phyloP scores from a whole-genome alignment of 768 basidiomycete genomes.

The Suillus ampliporus region DNA sequence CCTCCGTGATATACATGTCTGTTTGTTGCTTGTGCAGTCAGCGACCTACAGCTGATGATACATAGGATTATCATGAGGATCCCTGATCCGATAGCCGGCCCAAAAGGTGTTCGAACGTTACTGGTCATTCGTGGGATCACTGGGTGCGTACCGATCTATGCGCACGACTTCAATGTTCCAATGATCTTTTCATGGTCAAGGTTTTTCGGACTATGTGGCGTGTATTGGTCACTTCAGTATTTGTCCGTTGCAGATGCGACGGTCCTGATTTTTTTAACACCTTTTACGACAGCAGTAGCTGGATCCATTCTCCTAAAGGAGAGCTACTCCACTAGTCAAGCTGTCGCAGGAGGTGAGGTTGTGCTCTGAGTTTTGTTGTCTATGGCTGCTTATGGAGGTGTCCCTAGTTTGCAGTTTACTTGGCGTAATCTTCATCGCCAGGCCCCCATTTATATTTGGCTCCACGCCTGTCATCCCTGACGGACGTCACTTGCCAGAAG shows the following conservation, averaged over 20 bases:
- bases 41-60: background rate
- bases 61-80: slow-evolving; percentile 46
- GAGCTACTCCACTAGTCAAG: slow-evolving; percentile 56
- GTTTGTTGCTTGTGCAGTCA: slow-evolving; percentile 16
- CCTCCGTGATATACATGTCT: slow-evolving; percentile 57
- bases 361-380: background rate
- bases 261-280: slow-evolving; percentile 76
- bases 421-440: slow-evolving; percentile 83
- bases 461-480: slow-evolving; percentile 15
- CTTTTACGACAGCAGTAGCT: slow-evolving; percentile 65
- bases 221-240: slow-evolving; percentile 73
- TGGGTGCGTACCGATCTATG: slow-evolving; percentile 50
- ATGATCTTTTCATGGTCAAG: slow-evolving; percentile 29
- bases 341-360: slow-evolving; percentile 53
- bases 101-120: slow-evolving; percentile 65
- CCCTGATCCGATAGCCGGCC: slow-evolving; percentile 68
- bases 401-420: slow-evolving; percentile 62
- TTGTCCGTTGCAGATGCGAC: slow-evolving; percentile 80
- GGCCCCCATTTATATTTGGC: slow-evolving; percentile 78
- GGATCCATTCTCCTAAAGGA: slow-evolving; percentile 71
- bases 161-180: background rate
- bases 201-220: slow-evolving; percentile 75
- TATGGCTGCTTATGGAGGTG: background rate
- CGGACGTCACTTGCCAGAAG: slow-evolving; percentile 16
- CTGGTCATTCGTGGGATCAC: slow-evolving; percentile 63